Evolutionary conservation across 2,329 filamentous ascomycete genomes (phyloP).

Genomic region (Fusarium nanum): DNA sequence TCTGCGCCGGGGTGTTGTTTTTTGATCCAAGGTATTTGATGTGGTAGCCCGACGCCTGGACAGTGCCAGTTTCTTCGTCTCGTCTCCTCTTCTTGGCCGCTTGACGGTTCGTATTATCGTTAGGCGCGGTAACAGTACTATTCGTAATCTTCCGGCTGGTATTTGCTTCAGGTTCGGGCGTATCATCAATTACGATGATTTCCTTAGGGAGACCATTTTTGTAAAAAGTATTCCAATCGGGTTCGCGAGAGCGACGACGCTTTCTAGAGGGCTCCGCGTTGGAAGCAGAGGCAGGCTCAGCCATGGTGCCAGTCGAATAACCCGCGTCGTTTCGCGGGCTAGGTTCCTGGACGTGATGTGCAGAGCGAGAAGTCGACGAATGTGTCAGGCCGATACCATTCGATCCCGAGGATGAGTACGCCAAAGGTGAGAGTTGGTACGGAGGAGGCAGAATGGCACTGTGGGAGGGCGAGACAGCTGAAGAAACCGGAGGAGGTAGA

Average conservation of each 20-base stretch:
- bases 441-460: constrained; percentile 43
- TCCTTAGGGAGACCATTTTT: constrained; percentile 86
- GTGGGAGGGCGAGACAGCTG: constrained; percentile 44
- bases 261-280: constrained; percentile 57
- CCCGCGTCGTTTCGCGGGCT: constrained; percentile 46
- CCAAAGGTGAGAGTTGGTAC: constrained; percentile 47
- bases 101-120: constrained; percentile 55
- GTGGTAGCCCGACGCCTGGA: constrained; percentile 75
- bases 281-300: constrained; percentile 45
- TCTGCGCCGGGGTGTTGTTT: constrained; percentile 76
- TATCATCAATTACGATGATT: constrained; percentile 86
- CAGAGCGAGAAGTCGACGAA: constrained; percentile 46
- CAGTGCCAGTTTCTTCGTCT: constrained; percentile 63
- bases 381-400: constrained; percentile 51
- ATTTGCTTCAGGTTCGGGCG: constrained; percentile 66
- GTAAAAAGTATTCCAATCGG: constrained; percentile 85
- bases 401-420: constrained; percentile 48
- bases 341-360: constrained; percentile 49
- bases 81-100: constrained; percentile 80
- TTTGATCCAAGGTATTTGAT: constrained; percentile 77
- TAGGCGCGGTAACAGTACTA: constrained; percentile 48
- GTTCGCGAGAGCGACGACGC: constrained; percentile 69
- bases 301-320: constrained; percentile 43
- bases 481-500: constrained; percentile 48
- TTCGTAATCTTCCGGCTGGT: constrained; percentile 56